Conservation (phyloP, 257 asterid genomes). For the Ligustrum vulgare region DNA sequence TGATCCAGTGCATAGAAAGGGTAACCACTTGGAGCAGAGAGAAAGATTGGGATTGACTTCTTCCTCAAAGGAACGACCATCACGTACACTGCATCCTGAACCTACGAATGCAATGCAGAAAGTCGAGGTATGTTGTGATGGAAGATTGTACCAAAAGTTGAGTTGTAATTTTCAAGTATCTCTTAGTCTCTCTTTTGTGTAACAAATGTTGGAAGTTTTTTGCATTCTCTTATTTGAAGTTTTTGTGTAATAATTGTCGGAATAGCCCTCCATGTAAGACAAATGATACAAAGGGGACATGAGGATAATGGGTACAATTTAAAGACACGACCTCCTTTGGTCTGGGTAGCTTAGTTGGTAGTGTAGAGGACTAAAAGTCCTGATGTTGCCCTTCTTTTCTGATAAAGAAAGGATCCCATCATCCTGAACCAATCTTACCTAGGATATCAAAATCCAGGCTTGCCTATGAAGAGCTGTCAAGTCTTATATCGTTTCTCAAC, state of each 20-base stretch:
- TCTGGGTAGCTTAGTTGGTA: neutral
- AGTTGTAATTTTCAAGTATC: neutral
- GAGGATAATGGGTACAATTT: neutral
- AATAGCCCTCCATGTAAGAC: neutral
- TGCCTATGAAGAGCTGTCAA: neutral
- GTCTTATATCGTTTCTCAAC: neutral
- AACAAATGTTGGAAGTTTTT: neutral
- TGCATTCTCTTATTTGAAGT: neutral
- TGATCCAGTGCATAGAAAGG: slow-evolving; percentile 68
- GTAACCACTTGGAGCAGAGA: slow-evolving; percentile 87
- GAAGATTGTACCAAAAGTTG: slow-evolving; percentile 12
- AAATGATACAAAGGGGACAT: neutral
- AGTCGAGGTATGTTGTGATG: slow-evolving; percentile 69
- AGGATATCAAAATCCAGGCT: neutral
- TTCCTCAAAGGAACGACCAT: slow-evolving; percentile 50
- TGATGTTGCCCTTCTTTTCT: neutral
- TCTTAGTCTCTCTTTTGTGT: neutral
- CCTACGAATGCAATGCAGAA: slow-evolving; percentile 72
- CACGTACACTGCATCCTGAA: slow-evolving; percentile 54
- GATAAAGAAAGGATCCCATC: neutral
- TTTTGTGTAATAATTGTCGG: neutral
- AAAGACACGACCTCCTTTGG: neutral
- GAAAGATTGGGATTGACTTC: slow-evolving; percentile 77
- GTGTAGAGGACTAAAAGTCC: no score
- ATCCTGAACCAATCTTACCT: neutral